A percentile compares a stretch with the other conserved stretches of the same genome.
Conservation (phyloP, 345 rosid genomes). For the Lepidium aucheri region DNA sequence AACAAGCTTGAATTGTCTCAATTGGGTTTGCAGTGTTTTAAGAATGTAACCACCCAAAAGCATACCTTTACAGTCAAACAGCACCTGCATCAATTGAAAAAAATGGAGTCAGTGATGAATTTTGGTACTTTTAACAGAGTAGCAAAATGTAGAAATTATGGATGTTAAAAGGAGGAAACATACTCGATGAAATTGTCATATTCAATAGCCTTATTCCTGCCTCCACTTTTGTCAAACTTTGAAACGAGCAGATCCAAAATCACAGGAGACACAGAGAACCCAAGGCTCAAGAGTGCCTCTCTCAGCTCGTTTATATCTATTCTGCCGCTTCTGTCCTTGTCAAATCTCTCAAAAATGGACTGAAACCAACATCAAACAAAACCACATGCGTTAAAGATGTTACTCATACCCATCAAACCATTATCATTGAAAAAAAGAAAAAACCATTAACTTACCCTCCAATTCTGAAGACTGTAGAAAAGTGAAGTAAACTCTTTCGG, state of each 20-base stretch:
- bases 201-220: conserved; percentile 62
- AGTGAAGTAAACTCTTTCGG: conserved; percentile 74
- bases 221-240: conserved; percentile 85
- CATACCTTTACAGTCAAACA: conserved; percentile 85
- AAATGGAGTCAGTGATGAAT: background rate
- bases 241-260: conserved; percentile 71
- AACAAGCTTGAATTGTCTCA: background rate
- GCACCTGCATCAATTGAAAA: conserved; percentile 47
- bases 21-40: background rate
- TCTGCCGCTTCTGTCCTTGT: conserved; percentile 78
- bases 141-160: too few relatives aligned
- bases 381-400: too few relatives aligned
- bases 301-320: conserved; percentile 73
- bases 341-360: conserved; percentile 77
- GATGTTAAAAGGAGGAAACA: conserved; percentile 3
- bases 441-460: conserved; percentile 57
- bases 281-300: conserved; percentile 72
- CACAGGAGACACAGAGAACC: conserved; percentile 59
- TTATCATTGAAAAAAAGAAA: background rate
- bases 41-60: background rate
- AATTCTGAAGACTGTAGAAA: conserved; percentile 88
- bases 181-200: conserved; percentile 97
- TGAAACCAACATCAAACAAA: conserved; percentile 13
- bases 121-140: background rate
- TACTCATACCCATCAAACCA: too few relatives aligned